These are phyloP conservation scores for Trichosporon coremiiforme DNA, from an alignment of 1,284 basidiomycete species.

Conservation along the genomic window DNA sequence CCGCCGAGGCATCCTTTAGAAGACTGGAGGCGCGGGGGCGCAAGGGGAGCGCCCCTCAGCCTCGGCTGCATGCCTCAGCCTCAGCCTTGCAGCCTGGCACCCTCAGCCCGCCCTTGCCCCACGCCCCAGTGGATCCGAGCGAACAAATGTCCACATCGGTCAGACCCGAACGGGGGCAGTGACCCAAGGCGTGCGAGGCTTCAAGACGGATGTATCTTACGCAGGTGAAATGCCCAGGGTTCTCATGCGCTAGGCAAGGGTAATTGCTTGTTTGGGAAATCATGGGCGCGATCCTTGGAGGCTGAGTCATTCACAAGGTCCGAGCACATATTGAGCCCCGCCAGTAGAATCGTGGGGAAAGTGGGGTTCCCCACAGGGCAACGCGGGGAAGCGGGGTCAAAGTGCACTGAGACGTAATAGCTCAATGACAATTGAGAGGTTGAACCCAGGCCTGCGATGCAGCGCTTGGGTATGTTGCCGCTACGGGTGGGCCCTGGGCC, in stretches of 20 bases:
- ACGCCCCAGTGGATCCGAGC: neutral
- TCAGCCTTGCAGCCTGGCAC: no score
- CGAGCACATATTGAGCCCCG: slow-evolving; percentile 16
- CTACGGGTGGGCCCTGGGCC: no score
- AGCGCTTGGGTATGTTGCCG: no score
- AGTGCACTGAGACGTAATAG: slow-evolving; percentile 5
- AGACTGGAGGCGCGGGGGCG: no score
- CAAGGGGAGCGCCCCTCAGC: no score
- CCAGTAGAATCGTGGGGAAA: slow-evolving; percentile 13
- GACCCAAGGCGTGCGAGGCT: neutral
- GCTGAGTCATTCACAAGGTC: slow-evolving; percentile 17
- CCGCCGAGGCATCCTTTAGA: no score
- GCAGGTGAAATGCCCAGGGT: neutral
- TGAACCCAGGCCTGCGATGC: neutral
- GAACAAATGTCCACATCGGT: neutral
- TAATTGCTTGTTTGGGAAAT: neutral
- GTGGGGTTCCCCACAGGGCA: slow-evolving; percentile 10
- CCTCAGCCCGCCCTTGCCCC: neutral
- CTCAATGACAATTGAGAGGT: slow-evolving; percentile 12
- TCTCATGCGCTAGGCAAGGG: no score
- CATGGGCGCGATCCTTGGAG: neutral
- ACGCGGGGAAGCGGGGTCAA: slow-evolving; percentile 14
- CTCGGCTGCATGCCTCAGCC: no score
- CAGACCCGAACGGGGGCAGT: neutral
- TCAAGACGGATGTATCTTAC: neutral